Percentiles rank a stretch among this genome's conserved stretches.
phyloP scores from a whole-genome alignment of 2,329 filamentous ascomycete species.

The Byssothecium circinans region DNA sequence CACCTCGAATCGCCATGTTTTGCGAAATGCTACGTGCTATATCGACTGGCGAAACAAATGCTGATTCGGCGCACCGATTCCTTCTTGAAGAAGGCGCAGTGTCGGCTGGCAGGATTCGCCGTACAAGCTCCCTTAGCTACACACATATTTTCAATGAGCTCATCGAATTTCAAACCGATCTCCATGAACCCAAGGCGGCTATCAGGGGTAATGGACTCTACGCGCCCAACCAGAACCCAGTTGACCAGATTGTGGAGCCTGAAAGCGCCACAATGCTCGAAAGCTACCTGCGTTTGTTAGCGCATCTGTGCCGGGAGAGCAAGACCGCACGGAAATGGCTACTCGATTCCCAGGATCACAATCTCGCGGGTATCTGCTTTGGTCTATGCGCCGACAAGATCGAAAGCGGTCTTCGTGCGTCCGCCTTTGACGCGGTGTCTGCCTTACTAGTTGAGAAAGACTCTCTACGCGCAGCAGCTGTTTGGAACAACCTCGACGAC shows the following conservation, averaged over 20 bases:
- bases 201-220: slow-evolving; percentile 60
- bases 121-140: slow-evolving; percentile 86
- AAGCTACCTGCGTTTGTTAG: slow-evolving; percentile 85
- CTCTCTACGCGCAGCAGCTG: slow-evolving; percentile 64
- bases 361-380: slow-evolving; percentile 73
- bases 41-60: slow-evolving; percentile 78
- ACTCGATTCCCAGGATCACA: slow-evolving; percentile 66
- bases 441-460: slow-evolving; percentile 77
- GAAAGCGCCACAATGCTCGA: slow-evolving; percentile 97
- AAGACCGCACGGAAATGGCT: slow-evolving; percentile 72
- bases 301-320: slow-evolving; percentile 78
- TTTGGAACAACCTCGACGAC: slow-evolving; percentile 80
- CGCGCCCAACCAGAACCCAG: slow-evolving; percentile 34
- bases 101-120: slow-evolving; percentile 74
- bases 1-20: slow-evolving; percentile 92
- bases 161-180: slow-evolving; percentile 76
- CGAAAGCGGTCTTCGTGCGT: slow-evolving; percentile 75
- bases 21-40: slow-evolving; percentile 94
- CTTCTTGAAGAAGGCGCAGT: slow-evolving; percentile 76
- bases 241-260: slow-evolving; percentile 73
- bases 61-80: slow-evolving; percentile 83
- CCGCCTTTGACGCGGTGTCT: slow-evolving; percentile 76
- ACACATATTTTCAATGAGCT: slow-evolving; percentile 89
- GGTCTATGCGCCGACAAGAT: slow-evolving; percentile 77
- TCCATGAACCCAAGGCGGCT: slow-evolving; percentile 70